Evolutionary conservation across 228 moss, liverwort and hornwort genomes (phyloP), one percentile per base, ranked within the genome.

Genomic region (Sphagnum fallax): DNA sequence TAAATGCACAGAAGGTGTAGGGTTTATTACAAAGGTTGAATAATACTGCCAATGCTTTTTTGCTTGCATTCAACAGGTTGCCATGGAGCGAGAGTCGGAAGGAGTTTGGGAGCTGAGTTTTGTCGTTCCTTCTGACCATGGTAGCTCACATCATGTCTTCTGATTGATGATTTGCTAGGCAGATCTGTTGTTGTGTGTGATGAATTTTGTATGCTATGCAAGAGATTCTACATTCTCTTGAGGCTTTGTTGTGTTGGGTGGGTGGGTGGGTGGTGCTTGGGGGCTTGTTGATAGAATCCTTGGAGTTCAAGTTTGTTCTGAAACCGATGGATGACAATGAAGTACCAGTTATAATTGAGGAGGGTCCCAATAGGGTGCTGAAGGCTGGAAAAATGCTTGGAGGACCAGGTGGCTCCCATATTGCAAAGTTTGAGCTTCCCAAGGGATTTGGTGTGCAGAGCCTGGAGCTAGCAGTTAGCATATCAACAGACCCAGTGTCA

Each of bases 261-360:
- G 70, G 62, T 63, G 70, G 70, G n/a, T 77, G 75, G 72, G 75
- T 75, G 64, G 67, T 47, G 63, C 75, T 80, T 4, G 84, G 32
- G 32, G 32, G 32, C 32, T 32, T 32, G 77, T 55, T 8, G 9
- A 62, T 81, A 91, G 94, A 94, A 59, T 60, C 75, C 13, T 68
- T 94, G 81, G 79, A 86, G 80, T 94, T 88, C 81, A 94, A 91
- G 75, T 94, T 85, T 73, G 72, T 90, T 64, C 76, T 91, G 67
- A 91, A 88, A 75, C 75, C 81, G 68, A 83, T 83, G 73, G 81
- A 76, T 68, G 81, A 88, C 71, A 89, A 83, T 53, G 87, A 76
- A 66, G 75, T 82, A 65, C 84, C 77, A 69, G 75, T 91, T 48
- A 77, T 90, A 16, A 59, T 81, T 66, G 94, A 94, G 78, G 82